Evolutionary conservation across 352 stramenopile genomes (phyloP), one percentile per base, ranked within the genome.

Genomic region (Globisporangium lucens): DNA sequence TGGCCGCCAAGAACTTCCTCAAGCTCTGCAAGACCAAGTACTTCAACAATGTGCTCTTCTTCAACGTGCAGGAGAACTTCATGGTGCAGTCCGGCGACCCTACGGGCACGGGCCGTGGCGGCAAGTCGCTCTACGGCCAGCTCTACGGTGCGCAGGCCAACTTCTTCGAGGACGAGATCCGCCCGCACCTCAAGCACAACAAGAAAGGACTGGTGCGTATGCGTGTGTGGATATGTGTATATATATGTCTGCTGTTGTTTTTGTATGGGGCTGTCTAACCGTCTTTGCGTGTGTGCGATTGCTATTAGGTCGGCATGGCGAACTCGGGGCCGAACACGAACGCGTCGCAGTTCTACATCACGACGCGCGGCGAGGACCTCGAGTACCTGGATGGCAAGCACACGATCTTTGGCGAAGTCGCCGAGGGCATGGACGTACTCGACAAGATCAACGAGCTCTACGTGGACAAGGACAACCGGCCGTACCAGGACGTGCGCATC

Each of bases 341-440:
- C 71, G 82, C 71, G 68, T 96, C 68, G 92, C 97, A 99, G 76
- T 99, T 99, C 70, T 97, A 99, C 72, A 97, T 99, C 73, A 99
- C 97, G 27, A 91, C 98, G 51, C 78, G 87, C 52, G 74, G 71
- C 52, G 82, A 97, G 35, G 86, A 98, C 70, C 85, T 98, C 57
- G 78, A 92, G 30, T 95, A 98, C 79, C 72, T 98, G 15, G 91
- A 98, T 67, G 84, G 85, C 4, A 95, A 95, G 59, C 87, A 97
- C 72, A 98, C 93, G 24, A 83, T 97, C 72, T 97, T 98, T 71
- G 93, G 90, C 9, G 82, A 98, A 72, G 80, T 98, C 22, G 93
- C 87, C 4, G 95, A 99, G 79, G 90, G 94, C n/a, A 76, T 99
- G 63, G 86, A 99, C 63, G 87, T 99, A 22, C 75, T 99, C 35